Percentiles rank a stretch among this genome's conserved stretches.
phyloP scores from a whole-genome alignment of 2,329 filamentous ascomycete genomes.

The Colletotrichum caudatum region DNA sequence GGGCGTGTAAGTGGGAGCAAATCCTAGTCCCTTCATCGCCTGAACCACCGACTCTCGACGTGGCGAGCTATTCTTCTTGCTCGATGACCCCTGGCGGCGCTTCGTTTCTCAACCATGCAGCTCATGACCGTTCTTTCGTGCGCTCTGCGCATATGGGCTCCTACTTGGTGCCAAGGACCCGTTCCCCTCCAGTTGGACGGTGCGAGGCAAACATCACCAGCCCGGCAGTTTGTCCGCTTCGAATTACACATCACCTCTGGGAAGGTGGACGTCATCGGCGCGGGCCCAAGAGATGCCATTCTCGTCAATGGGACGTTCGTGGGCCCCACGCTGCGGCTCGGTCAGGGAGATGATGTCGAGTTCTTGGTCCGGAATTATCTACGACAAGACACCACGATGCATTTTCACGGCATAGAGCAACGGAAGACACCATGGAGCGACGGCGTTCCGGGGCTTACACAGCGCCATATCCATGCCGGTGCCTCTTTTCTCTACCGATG shows the following conservation, averaged over 20 bases:
- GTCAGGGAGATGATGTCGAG: conserved; percentile 43
- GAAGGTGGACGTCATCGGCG: conserved; percentile 8
- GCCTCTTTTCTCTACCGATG: conserved; percentile 52
- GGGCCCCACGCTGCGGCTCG: conserved; percentile 31
- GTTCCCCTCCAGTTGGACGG: no score
- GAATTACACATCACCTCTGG: conserved; percentile 19
- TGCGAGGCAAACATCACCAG: no score
- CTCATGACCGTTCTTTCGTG: no score
- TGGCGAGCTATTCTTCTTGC: no score
- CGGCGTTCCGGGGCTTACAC: conserved; percentile 58
- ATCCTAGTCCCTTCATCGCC: no score
- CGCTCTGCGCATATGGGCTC: no score
- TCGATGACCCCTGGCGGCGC: no score
- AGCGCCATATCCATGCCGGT: conserved; percentile 53
- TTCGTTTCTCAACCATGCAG: no score
- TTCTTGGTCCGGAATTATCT: conserved; percentile 47
- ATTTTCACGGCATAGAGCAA: conserved; percentile 45
- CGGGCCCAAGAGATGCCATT: conserved; percentile 9
- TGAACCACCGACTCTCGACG: no score
- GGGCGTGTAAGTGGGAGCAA: no score
- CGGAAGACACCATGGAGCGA: conserved; percentile 57
- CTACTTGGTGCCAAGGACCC: no score
- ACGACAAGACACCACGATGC: conserved; percentile 48
- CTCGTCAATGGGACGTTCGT: conserved; percentile 41
- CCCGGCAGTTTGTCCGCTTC: not conserved